Percentiles rank a stretch among this genome's conserved stretches.
phyloP scores from a whole-genome alignment of 2,329 filamentous ascomycete genomes.

The Cadophora sp. region DNA sequence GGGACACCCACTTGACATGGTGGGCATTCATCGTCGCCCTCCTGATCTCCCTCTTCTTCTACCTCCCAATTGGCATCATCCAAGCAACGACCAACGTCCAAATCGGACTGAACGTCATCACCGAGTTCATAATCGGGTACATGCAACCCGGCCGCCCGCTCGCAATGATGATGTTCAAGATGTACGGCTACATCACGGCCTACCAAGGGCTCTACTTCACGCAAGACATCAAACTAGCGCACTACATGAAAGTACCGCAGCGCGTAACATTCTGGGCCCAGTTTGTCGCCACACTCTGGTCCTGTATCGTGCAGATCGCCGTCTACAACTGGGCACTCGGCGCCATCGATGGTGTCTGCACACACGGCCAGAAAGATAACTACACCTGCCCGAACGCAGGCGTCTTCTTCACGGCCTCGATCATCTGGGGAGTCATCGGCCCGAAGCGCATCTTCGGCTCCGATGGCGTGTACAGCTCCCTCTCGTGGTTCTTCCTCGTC shows the following conservation, averaged over 20 bases:
- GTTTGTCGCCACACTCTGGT: constrained; percentile 69
- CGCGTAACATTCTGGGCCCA: constrained; percentile 71
- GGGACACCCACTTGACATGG: constrained; percentile 43
- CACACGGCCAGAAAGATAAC: constrained; percentile 57
- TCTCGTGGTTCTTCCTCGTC: constrained; percentile 76
- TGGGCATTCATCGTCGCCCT: constrained; percentile 46
- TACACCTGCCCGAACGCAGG: constrained; percentile 57
- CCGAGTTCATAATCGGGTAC: constrained; percentile 57
- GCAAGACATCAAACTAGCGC: constrained; percentile 58
- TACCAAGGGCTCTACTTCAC: constrained; percentile 56
- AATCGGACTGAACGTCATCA: constrained; percentile 56
- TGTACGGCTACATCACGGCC: constrained; percentile 62
- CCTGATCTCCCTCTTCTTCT: constrained; percentile 43
- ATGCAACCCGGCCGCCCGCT: constrained; percentile 64
- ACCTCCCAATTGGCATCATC: constrained; percentile 49
- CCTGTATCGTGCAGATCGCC: constrained; percentile 69
- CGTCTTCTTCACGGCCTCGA: constrained; percentile 70
- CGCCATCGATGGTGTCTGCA: constrained; percentile 70
- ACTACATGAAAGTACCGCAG: constrained; percentile 65
- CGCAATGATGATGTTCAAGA: constrained; percentile 83
- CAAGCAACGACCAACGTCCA: constrained; percentile 57
- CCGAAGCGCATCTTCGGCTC: constrained; percentile 71
- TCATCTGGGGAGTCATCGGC: constrained; percentile 78
- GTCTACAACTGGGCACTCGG: constrained; percentile 68
- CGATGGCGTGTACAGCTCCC: constrained; percentile 63